Base-by-base conservation (phyloP, 2,329 filamentous ascomycete genomes). In the Penicillium sp. region DNA sequence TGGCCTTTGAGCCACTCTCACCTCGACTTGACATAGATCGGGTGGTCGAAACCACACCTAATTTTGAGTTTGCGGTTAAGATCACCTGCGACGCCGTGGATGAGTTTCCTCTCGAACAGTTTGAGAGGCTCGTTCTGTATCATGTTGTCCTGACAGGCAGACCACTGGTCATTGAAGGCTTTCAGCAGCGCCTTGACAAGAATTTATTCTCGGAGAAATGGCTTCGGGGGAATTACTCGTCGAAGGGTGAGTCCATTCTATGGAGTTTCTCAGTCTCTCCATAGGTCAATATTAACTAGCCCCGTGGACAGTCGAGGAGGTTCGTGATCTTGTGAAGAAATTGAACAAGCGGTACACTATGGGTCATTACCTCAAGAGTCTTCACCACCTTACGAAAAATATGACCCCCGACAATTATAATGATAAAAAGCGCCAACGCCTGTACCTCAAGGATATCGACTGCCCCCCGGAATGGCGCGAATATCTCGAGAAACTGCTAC, bases 371-470 rank as follows among this genome's bases (percentile, higher is more conserved):
- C 74, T 99, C 29, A 86, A 88, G 56, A 91, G 90, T 42, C 87
- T 97, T 80, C 81, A 34, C 4, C 82, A 87, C 57, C 81, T 97
- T 28, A 84, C 91, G 0, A 86, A 92, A 42, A 89, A 95, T 65
- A 95, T 89, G 76, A 86, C 78, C 8, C 75, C 81, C 0, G 79
- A 77, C 39, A 92, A 88, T 55, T 95, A 87, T 66, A 84, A 84
- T 52, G 87, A 95, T 56, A 83, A 88, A 53, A 81, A 82, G 31
- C 79, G 88, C 18, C 93, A 99, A 66, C 83, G 93, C 11, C 82
- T 97, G 1, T 99, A 99, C 66, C 74, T 97, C 19, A 99, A 99
- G 64, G 93, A 99, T 65, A 96, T 99, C 51, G 93, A 99, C 67
- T 96, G 91, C 59, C 93, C 93, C 0, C 74, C 80, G 1, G 84